Conservation (phyloP, 2,329 filamentous ascomycete genomes). For the Arthrinium phaeospermum region DNA sequence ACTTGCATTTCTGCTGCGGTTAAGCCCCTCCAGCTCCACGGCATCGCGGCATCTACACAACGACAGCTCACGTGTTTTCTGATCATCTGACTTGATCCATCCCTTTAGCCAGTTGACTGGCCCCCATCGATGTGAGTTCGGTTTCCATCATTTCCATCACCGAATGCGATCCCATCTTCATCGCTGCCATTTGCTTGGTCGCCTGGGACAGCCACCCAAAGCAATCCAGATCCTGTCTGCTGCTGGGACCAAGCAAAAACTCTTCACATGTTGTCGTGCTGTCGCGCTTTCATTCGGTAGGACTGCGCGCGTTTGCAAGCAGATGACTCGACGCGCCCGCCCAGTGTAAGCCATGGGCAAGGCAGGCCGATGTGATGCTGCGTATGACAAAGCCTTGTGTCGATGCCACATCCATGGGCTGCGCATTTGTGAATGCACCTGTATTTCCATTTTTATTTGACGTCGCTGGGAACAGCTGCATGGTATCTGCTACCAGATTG, state of each 20-base stretch:
- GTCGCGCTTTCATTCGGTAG: constrained; percentile 2
- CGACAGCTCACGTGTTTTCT: constrained; percentile 20
- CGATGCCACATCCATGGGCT: constrained; percentile 4
- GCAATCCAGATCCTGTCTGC: neutral
- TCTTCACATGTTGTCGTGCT: neutral
- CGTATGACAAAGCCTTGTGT: neutral
- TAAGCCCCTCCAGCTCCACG: constrained; percentile 8
- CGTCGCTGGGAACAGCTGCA: neutral
- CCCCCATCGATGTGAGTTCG: constrained; percentile 8
- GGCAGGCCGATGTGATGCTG: neutral
- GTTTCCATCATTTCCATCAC: constrained; percentile 15
- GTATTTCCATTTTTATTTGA: neutral
- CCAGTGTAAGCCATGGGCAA: constrained; percentile 8
- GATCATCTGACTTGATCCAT: constrained; percentile 20
- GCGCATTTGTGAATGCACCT: neutral
- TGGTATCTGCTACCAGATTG: constrained; percentile 5
- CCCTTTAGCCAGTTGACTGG: constrained; percentile 17
- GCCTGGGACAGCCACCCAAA: neutral
- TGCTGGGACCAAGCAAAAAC: neutral
- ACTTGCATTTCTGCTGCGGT: neutral
- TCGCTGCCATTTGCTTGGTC: constrained; percentile 2
- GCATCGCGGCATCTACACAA: constrained; percentile 11
- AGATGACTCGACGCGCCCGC: constrained; percentile 2
- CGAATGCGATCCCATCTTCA: neutral
- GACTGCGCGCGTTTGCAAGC: neutral